Percentiles rank a stretch among this genome's conserved stretches.
These are phyloP conservation scores for Puccinia triticina DNA, from an alignment of 1,284 basidiomycete species.

Conservation along the genomic window DNA sequence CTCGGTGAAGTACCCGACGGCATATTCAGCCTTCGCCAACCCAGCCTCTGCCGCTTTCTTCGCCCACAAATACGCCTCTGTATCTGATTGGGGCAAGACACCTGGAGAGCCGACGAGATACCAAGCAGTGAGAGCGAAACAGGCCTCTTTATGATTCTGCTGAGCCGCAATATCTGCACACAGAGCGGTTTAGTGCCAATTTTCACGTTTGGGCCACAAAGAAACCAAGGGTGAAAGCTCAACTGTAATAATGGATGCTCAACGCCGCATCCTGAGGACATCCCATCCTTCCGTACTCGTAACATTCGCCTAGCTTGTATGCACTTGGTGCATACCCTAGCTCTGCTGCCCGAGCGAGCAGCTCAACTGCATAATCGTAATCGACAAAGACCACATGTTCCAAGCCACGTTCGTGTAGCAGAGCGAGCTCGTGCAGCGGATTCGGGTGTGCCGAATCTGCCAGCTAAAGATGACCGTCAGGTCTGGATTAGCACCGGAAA, in stretches of 20 bases:
- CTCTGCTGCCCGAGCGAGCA: constrained; percentile 91
- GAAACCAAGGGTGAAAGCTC: constrained; percentile 59
- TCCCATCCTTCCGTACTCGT: constrained; percentile 98
- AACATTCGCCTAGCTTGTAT: constrained; percentile 94
- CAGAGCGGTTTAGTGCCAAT: no score
- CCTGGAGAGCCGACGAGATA: constrained; percentile 97
- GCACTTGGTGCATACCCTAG: constrained; percentile 95
- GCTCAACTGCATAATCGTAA: constrained; percentile 89
- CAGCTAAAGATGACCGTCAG: background rate
- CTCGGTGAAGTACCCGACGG: constrained; percentile 95
- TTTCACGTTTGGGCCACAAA: no score
- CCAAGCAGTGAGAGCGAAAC: constrained; percentile 97
- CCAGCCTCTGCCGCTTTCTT: constrained; percentile 86
- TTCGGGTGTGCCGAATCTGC: constrained; percentile 54
- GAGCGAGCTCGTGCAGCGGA: constrained; percentile 88
- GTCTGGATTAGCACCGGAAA: background rate
- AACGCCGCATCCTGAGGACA: constrained; percentile 97
- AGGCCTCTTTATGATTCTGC: constrained; percentile 93
- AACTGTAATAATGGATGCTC: constrained; percentile 96
- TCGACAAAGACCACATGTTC: constrained; percentile 97
- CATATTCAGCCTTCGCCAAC: constrained; percentile 91
- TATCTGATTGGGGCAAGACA: constrained; percentile 95
- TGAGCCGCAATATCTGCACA: constrained; percentile 97
- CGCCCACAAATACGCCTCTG: constrained; percentile 76
- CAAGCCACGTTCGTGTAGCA: constrained; percentile 91